A percentile compares a stretch with the other conserved stretches of the same genome.
These are phyloP conservation scores for Pelargonium fulgidum DNA, from an alignment of 441 rosid species.

Conservation along the genomic window DNA sequence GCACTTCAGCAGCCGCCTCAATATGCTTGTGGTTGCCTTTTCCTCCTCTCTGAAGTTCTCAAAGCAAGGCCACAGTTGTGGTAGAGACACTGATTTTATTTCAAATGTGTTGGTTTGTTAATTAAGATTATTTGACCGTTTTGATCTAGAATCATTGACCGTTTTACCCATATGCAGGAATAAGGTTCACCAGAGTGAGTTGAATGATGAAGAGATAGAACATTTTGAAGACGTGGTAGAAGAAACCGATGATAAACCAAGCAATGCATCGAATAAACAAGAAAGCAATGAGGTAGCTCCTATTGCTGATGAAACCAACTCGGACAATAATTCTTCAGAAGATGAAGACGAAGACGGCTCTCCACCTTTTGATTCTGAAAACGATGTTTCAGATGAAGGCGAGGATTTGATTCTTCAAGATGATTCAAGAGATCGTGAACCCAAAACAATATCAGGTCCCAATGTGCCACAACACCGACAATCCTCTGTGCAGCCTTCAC, in stretches of 20 bases:
- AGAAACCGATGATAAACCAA: slow-evolving; percentile 43
- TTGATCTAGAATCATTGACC: neutral
- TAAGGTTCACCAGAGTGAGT: slow-evolving; percentile 66
- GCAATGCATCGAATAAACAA: slow-evolving; percentile 27
- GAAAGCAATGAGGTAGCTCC: slow-evolving; percentile 22
- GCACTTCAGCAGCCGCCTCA: slow-evolving; percentile 95
- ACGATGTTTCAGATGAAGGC: slow-evolving; percentile 50
- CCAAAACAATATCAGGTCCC: slow-evolving; percentile 25
- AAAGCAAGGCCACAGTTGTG: slow-evolving; percentile 83
- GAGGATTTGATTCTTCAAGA: slow-evolving; percentile 42
- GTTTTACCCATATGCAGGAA: slow-evolving; percentile 48
- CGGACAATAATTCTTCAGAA: slow-evolving; percentile 49
- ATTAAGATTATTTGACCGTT: neutral
- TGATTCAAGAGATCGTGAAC: slow-evolving; percentile 29
- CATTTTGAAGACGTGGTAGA: slow-evolving; percentile 80
- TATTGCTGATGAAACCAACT: slow-evolving; percentile 26
- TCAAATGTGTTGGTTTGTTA: neutral
- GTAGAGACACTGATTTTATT: slow-evolving; percentile 28
- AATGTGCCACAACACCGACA: slow-evolving; percentile 26
- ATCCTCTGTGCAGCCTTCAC: slow-evolving; percentile 28
- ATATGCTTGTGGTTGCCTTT: slow-evolving; percentile 87
- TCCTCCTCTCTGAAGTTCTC: slow-evolving; percentile 89
- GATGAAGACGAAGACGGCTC: slow-evolving; percentile 42
- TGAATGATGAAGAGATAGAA: slow-evolving; percentile 66
- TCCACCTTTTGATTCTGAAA: slow-evolving; percentile 45